These are phyloP conservation scores for Salmacisia buchloeana DNA, from an alignment of 1,284 basidiomycete species.

Conservation along the genomic window DNA sequence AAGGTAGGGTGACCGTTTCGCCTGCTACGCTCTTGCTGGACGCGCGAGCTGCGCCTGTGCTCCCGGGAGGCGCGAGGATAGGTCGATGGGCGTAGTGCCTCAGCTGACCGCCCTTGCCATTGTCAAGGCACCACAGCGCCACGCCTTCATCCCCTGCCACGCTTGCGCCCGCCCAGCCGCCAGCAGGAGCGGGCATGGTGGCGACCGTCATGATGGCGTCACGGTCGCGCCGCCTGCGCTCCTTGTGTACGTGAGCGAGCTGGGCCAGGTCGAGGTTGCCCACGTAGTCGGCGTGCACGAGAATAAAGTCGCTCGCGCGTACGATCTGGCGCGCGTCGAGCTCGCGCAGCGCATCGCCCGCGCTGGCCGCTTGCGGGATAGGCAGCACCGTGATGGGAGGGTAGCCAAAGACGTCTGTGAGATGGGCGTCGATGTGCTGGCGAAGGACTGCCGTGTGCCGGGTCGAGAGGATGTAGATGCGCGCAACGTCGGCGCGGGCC, in stretches of 20 bases:
- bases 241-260: slow-evolving; percentile 81
- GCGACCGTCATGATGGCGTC: slow-evolving; percentile 81
- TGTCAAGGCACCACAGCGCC: background rate
- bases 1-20: slow-evolving; percentile 26
- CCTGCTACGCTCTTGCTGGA: slow-evolving; percentile 7
- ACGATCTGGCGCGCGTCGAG: slow-evolving; percentile 76
- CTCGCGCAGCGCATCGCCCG: slow-evolving; percentile 93
- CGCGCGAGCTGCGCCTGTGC: slow-evolving; percentile 16
- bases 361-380: slow-evolving; percentile 79
- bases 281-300: slow-evolving; percentile 82
- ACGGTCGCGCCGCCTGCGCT: slow-evolving; percentile 76
- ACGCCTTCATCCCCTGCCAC: background rate
- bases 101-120: background rate
- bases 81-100: slow-evolving; percentile 22
- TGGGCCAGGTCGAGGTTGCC: slow-evolving; percentile 86
- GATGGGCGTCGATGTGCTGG: slow-evolving; percentile 68
- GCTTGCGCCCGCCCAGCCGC: slow-evolving; percentile 13
- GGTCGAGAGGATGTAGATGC: slow-evolving; percentile 75
- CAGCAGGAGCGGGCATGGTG: slow-evolving; percentile 23
- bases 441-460: slow-evolving; percentile 26
- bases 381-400: slow-evolving; percentile 69
- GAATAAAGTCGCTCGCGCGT: slow-evolving; percentile 70
- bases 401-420: slow-evolving; percentile 64
- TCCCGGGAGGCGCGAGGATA: slow-evolving; percentile 15
- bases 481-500: slow-evolving; percentile 82